phyloP scores from a whole-genome alignment of 768 basidiomycete species.

The Boletus huronensis region DNA sequence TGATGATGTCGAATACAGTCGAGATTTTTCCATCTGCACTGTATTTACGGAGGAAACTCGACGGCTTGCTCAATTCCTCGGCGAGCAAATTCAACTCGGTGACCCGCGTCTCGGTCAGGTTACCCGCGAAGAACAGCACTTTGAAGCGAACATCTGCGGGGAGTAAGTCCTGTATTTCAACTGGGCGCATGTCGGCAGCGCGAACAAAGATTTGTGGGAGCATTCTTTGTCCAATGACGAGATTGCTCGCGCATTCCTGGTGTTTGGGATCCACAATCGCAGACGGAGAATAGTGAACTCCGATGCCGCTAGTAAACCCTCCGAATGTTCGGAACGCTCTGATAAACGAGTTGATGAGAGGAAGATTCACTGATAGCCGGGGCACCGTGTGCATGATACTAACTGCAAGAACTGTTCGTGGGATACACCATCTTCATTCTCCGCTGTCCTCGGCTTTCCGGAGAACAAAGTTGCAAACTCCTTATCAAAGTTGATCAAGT shows the following conservation, averaged over 20 bases:
- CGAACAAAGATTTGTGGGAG: conserved; percentile 35
- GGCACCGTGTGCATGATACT: background rate
- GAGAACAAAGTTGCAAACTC: conserved; percentile 65
- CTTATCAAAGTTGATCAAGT: conserved; percentile 70
- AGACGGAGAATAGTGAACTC: conserved; percentile 40
- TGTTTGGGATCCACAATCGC: conserved; percentile 32
- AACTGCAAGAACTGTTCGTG: conserved; percentile 37
- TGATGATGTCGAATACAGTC: conserved; percentile 32
- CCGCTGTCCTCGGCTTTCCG: conserved; percentile 53
- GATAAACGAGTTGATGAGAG: background rate
- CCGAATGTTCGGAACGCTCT: conserved; percentile 39
- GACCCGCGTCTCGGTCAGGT: conserved; percentile 19
- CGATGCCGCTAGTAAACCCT: conserved; percentile 36
- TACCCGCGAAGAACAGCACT: conserved; percentile 34
- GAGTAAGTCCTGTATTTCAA: conserved; percentile 42
- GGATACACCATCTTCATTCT: conserved; percentile 32
- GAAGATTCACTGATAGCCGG: background rate
- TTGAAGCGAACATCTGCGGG: conserved; percentile 39
- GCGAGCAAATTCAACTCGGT: conserved; percentile 26
- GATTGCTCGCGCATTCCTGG: conserved; percentile 30
- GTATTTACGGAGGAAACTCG: conserved; percentile 31
- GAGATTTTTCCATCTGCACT: conserved; percentile 15
- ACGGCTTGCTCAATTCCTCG: conserved; percentile 22
- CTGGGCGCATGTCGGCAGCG: conserved; percentile 34
- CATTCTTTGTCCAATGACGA: conserved; percentile 40